These are phyloP conservation scores for Candida incommunis DNA, from an alignment of 805 yeast species.

Conservation along the genomic window DNA sequence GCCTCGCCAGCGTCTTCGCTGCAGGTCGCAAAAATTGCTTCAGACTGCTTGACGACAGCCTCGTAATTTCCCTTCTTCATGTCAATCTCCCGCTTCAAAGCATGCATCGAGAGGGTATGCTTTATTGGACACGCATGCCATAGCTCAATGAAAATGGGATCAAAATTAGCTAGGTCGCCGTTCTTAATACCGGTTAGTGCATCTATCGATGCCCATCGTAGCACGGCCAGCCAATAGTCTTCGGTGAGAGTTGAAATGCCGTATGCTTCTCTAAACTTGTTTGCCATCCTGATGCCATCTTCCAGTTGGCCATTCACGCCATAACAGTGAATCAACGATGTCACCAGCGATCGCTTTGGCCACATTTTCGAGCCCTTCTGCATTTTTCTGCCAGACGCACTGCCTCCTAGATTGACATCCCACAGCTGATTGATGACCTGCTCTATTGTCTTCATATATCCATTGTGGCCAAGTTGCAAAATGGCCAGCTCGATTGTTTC, in stretches of 20 bases:
- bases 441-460: background rate
- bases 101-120: background rate
- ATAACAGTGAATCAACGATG: conserved; percentile 1
- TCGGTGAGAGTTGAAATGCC: background rate
- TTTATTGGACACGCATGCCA: background rate
- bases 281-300: background rate
- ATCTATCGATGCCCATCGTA: conserved; percentile 3
- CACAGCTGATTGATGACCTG: background rate
- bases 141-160: conserved; percentile 1
- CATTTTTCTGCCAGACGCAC: background rate
- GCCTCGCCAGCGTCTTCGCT: background rate
- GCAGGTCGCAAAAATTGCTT: background rate
- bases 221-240: background rate
- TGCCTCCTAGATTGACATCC: background rate
- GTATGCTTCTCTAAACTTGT: conserved; percentile 1
- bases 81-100: conserved; percentile 1
- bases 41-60: background rate
- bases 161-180: background rate
- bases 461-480: background rate
- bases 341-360: background rate
- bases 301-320: conserved; percentile 1
- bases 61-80: background rate
- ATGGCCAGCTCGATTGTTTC: background rate
- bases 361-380: background rate
- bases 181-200: background rate